Conservation (phyloP, 345 rosid species). For the Erucastrum elatum region DNA sequence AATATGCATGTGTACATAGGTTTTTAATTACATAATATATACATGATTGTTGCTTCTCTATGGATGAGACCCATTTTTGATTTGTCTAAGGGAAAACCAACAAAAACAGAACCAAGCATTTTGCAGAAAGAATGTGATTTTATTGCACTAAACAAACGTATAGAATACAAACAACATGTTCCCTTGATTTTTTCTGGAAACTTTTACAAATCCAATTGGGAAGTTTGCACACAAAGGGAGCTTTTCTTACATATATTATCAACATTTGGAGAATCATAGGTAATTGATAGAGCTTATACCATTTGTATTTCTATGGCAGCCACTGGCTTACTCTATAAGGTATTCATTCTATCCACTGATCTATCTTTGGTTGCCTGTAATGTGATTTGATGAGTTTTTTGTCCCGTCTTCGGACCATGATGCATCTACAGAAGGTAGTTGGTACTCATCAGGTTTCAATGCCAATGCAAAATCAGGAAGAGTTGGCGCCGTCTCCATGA, state of each 20-base stretch:
- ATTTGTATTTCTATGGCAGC: constrained; percentile 27
- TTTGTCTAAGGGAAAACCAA: no score
- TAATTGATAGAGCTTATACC: constrained; percentile 30
- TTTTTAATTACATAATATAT: neutral
- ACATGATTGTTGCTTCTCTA: no score
- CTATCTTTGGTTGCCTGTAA: constrained; percentile 28
- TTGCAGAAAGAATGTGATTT: constrained; percentile 15
- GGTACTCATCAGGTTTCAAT: constrained; percentile 84
- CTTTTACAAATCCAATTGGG: constrained; percentile 21
- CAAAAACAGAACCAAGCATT: no score
- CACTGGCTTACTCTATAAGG: constrained; percentile 31
- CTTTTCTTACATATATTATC: constrained; percentile 9
- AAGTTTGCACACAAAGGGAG: constrained; percentile 13
- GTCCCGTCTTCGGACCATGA: constrained; percentile 50
- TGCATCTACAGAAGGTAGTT: constrained; percentile 60
- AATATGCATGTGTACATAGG: neutral
- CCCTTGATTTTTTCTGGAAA: constrained; percentile 12
- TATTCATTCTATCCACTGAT: constrained; percentile 27
- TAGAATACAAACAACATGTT: constrained; percentile 21
- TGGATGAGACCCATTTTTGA: no score
- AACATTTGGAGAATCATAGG: constrained; percentile 27
- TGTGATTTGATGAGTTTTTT: constrained; percentile 16
- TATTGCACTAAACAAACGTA: constrained; percentile 15
- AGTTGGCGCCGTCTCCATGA: constrained; percentile 90
- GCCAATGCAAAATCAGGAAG: constrained; percentile 93